Conservation (phyloP, 129 eudicot genomes). For the Lactuca sativa region DNA sequence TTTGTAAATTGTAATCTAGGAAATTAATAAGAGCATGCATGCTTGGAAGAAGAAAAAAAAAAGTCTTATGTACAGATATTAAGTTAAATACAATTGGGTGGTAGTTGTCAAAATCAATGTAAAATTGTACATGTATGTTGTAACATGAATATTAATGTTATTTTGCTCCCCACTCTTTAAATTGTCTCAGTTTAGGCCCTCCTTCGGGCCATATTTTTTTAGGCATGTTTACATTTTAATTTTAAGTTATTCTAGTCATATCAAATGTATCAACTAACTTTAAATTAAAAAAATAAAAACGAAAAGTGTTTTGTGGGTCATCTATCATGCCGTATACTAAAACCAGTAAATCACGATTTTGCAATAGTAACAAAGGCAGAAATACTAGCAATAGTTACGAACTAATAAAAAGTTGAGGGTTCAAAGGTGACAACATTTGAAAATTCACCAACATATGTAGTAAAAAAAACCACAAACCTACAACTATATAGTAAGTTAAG, state of each 20-base stretch:
- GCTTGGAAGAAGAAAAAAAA: constrained; percentile 2
- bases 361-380: not conserved
- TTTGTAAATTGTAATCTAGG: constrained; percentile 18
- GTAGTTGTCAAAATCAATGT: not conserved
- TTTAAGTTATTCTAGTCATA: too few species aligned
- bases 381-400: not conserved
- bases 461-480: constrained; percentile 20
- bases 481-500: constrained; percentile 26
- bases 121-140: constrained; percentile 12
- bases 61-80: not conserved
- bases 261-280: too few species aligned
- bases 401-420: constrained; percentile 14
- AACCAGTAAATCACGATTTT: not conserved
- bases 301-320: too few species aligned
- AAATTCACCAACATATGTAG: constrained; percentile 29
- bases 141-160: constrained; percentile 8
- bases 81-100: not conserved
- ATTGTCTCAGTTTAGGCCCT: not conserved
- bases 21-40: constrained; percentile 12
- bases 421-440: constrained; percentile 18
- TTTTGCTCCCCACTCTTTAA: not conserved
- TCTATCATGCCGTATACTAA: not conserved
- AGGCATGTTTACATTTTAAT: too few species aligned
- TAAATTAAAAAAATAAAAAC: too few species aligned
- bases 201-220: not conserved